phyloP scores from a whole-genome alignment of 1,284 basidiomycete species.

The Austroboletus olivaceoglutinosus region DNA sequence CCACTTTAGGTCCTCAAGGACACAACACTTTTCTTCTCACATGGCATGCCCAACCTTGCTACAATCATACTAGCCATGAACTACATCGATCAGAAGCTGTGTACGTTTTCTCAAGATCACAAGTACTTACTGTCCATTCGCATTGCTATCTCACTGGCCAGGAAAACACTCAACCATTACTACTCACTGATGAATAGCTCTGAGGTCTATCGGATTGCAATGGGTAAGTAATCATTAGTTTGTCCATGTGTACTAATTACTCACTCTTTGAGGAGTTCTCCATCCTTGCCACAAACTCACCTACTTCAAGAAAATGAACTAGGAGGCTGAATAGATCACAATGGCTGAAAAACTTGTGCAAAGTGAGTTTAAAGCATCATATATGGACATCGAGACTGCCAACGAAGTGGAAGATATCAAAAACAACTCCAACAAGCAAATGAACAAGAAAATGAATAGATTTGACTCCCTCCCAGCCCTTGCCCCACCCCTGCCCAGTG shows the following conservation, averaged over 20 bases:
- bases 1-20: background rate
- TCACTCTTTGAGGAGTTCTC: too few relatives aligned
- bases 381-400: too few relatives aligned
- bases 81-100: background rate
- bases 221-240: too few relatives aligned
- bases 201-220: too few relatives aligned
- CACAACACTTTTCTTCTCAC: background rate
- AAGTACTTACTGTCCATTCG: background rate
- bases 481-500: background rate
- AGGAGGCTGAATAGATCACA: too few relatives aligned
- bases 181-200: background rate
- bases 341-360: background rate
- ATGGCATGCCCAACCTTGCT: background rate
- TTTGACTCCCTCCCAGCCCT: background rate
- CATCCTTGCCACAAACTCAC: background rate
- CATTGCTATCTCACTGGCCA: too few relatives aligned
- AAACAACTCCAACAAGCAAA: too few relatives aligned
- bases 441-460: too few relatives aligned
- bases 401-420: too few relatives aligned
- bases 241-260: too few relatives aligned
- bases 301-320: slow-evolving; percentile 1
- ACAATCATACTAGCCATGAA: background rate
- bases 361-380: background rate
- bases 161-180: too few relatives aligned
- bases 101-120: too few relatives aligned